phyloP scores from a whole-genome alignment of 31 red algal genomes.

The Porphyra umbilicalis region DNA sequence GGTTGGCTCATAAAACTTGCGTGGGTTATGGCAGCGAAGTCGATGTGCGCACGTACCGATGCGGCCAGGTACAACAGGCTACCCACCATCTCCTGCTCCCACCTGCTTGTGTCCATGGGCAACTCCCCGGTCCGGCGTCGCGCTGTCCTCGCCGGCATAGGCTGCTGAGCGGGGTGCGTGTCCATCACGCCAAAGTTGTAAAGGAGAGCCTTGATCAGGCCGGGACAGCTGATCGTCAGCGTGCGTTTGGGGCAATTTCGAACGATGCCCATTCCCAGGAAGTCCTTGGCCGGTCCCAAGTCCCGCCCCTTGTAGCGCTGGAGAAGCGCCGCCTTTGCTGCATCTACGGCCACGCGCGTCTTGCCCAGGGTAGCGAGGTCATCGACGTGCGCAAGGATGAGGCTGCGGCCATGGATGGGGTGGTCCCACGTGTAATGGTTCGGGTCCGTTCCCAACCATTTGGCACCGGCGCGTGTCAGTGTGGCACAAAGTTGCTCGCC shows the following conservation, averaged over 20 bases:
- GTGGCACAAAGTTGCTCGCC: not conserved
- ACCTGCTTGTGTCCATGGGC: not conserved
- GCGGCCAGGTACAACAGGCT: constrained; percentile 6
- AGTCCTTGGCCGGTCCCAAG: not conserved
- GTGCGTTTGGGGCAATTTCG: not conserved
- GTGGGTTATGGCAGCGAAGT: not conserved
- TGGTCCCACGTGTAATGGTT: not conserved
- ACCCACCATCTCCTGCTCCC: constrained; percentile 5
- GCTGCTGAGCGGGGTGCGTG: too few species aligned
- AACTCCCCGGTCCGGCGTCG: not conserved
- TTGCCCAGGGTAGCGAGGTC: constrained; percentile 10
- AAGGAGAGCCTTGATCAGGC: too few species aligned
- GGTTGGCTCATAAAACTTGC: not conserved
- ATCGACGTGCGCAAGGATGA: constrained; percentile 17
- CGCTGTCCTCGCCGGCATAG: not conserved
- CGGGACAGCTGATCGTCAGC: not conserved
- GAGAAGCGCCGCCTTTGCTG: not conserved
- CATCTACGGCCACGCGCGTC: not conserved
- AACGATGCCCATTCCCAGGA: not conserved
- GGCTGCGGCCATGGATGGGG: not conserved
- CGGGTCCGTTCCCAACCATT: not conserved
- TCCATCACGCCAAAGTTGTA: too few species aligned
- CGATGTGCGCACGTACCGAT: constrained; percentile 4
- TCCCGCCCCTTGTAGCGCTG: not conserved
- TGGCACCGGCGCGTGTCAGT: not conserved